Evolutionary conservation across 1,139 yeast species (phyloP).

Genomic region (Scheffersomyces segobiensis): DNA sequence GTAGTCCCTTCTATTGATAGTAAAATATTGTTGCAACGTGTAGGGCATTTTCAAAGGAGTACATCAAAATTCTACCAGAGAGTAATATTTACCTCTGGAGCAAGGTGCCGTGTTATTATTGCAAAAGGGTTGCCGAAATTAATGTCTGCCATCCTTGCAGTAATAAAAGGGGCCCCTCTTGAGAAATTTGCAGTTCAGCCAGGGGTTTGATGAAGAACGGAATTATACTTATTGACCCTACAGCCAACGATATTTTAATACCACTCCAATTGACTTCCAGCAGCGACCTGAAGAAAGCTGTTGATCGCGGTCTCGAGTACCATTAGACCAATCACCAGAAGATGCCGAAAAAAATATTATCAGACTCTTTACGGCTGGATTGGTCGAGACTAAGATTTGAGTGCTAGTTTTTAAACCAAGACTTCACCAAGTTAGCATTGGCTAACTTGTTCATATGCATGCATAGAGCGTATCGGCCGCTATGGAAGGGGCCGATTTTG

Average conservation of each 20-base stretch:
- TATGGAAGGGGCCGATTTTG: conserved; percentile 8
- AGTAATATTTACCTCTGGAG: conserved; percentile 5
- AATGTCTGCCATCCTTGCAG: background rate
- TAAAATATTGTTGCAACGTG: conserved; percentile 9
- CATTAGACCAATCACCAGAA: conserved; percentile 2
- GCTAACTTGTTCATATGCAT: conserved; percentile 5
- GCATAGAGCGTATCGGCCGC: conserved; percentile 3
- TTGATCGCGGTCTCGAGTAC: conserved; percentile 8
- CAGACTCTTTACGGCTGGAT: conserved; percentile 12
- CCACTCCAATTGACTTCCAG: conserved; percentile 6
- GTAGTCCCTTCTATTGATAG: conserved; percentile 4
- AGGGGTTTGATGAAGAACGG: background rate
- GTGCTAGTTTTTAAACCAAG: conserved; percentile 7
- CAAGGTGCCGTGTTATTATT: background rate
- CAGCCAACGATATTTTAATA: conserved; percentile 2
- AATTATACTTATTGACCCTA: conserved; percentile 5
- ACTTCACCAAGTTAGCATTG: conserved; percentile 3
- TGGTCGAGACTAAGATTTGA: conserved; percentile 10
- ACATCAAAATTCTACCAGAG: conserved; percentile 1
- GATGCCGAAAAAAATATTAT: conserved; percentile 6
- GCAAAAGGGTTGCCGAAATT: conserved; percentile 1
- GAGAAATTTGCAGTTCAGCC: background rate
- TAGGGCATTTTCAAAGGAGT: conserved; percentile 10
- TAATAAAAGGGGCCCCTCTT: background rate
- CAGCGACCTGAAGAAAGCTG: conserved; percentile 4